These are phyloP conservation scores for Aureobasidium sp. DNA, from an alignment of 2,329 filamentous ascomycete species.

Conservation along the genomic window DNA sequence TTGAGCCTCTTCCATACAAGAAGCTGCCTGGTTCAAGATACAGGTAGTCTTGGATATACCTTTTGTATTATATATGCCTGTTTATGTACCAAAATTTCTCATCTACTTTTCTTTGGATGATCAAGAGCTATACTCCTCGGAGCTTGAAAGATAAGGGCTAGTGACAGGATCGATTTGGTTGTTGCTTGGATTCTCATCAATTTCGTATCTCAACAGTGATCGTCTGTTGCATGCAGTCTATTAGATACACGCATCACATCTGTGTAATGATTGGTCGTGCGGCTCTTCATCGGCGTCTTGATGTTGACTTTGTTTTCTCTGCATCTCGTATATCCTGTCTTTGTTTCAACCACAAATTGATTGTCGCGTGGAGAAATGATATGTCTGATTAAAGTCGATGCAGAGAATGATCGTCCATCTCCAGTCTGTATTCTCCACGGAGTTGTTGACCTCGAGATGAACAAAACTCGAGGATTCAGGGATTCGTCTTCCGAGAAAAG, in stretches of 20 bases:
- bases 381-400: not conserved
- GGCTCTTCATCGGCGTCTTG: not conserved
- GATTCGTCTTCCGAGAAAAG: conserved; percentile 9
- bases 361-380: no score
- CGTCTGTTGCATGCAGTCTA: not conserved
- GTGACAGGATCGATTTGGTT: not conserved
- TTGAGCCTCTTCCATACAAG: conserved; percentile 61
- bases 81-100: not conserved
- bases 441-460: not conserved
- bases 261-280: not conserved
- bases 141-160: not conserved
- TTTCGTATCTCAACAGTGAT: not conserved
- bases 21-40: conserved; percentile 45
- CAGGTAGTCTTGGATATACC: conserved; percentile 27
- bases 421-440: not conserved
- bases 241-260: not conserved
- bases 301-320: not conserved
- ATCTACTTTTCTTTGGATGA: not conserved
- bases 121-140: not conserved
- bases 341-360: no score
- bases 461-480: not conserved
- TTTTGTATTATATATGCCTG: not conserved
- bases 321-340: no score
- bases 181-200: not conserved
- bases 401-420: not conserved